Base-by-base conservation (phyloP, 768 basidiomycete genomes). In the Mycena polygramma region DNA sequence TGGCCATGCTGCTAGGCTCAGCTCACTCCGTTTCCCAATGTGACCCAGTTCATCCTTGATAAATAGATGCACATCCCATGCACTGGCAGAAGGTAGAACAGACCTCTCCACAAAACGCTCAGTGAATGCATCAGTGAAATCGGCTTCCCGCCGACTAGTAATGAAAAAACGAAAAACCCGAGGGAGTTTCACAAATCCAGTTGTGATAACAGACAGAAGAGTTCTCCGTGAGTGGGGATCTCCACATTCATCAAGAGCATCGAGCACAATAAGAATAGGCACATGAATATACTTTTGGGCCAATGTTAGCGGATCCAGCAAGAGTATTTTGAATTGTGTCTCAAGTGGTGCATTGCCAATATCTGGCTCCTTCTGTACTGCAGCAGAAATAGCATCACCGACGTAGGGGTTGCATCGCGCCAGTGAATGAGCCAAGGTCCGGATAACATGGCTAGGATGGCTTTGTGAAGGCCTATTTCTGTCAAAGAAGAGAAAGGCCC, bases 241-340 rank as follows among this genome's bases (percentile, higher is more conserved):
- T 14, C 71, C 75, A 45, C 76, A 77, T 67, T 77, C 77, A 61
- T 77, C 77, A 8, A 78, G 55, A 15, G 75, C 77, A 68, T 78
- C 77, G n/a, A 78, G 30, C n/a, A 78, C 63, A 54, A 78, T 68
- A 14, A 77, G 48, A 51, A 71, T 63, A 1, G 72, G 68, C 8
- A 63, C 69, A 20, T 13, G 19, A 22, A 39, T 39, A 13, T 45
- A 49, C 17, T 22, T 39, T 15, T 37, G 45, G 20, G 37, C 70
- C 46, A 30, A 35, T 1, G 2, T 7, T 37, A 66, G 49, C 57
- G 70, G 61, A 22, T 51, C 54, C n/a, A 30, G 45, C 17, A 46
- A 2, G 6, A 60, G 20, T 20, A 36, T 45, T 24, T 69, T 5
- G 30, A 68, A 68, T n/a, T 53, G 58, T 20, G 59, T 57, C 1